Percentiles rank a stretch among this genome's conserved stretches.
Evolutionary conservation across 306 rosid species (phyloP).

Genomic region (Gastrolobium bilobum): DNA sequence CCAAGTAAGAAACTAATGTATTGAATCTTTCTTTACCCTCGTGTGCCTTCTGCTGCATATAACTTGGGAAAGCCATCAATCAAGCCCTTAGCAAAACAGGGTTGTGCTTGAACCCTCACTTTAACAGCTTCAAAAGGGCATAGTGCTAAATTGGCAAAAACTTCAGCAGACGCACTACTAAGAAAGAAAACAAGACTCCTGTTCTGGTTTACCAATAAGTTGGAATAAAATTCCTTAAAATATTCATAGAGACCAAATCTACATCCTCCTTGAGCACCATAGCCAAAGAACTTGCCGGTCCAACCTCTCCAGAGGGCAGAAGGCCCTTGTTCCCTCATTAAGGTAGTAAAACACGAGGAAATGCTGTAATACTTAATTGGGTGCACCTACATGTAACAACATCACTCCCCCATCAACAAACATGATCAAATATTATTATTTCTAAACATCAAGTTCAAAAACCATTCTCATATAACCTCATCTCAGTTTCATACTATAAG

Average conservation of each 20-base stretch:
- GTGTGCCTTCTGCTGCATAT: constrained; percentile 65
- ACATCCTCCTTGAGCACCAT: constrained; percentile 72
- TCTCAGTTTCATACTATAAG: constrained; percentile 13
- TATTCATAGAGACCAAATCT: constrained; percentile 70
- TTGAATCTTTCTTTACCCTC: constrained; percentile 53
- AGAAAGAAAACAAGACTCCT: constrained; percentile 59
- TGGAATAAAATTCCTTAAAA: constrained; percentile 60
- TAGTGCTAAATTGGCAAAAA: constrained; percentile 67
- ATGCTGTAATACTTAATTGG: constrained; percentile 63
- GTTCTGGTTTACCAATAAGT: constrained; percentile 52
- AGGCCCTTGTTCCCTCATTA: constrained; percentile 71
- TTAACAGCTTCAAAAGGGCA: constrained; percentile 73
- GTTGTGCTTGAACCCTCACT: constrained; percentile 73
- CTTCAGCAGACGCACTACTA: constrained; percentile 71
- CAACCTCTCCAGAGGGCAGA: constrained; percentile 71
- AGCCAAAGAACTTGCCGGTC: constrained; percentile 68
- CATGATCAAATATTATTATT: constrained; percentile 33
- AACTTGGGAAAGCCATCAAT: constrained; percentile 68
- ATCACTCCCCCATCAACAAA: constrained; percentile 34
- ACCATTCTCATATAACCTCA: not conserved
- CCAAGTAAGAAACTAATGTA: constrained; percentile 31
- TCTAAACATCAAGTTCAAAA: constrained; percentile 26
- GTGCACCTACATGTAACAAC: constrained; percentile 57
- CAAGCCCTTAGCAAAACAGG: constrained; percentile 60
- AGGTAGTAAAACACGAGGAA: constrained; percentile 59